Percentiles rank a stretch among this genome's conserved stretches.
These are phyloP conservation scores for Casuarina cunninghamiana DNA, from an alignment of 306 rosid species.

Conservation along the genomic window DNA sequence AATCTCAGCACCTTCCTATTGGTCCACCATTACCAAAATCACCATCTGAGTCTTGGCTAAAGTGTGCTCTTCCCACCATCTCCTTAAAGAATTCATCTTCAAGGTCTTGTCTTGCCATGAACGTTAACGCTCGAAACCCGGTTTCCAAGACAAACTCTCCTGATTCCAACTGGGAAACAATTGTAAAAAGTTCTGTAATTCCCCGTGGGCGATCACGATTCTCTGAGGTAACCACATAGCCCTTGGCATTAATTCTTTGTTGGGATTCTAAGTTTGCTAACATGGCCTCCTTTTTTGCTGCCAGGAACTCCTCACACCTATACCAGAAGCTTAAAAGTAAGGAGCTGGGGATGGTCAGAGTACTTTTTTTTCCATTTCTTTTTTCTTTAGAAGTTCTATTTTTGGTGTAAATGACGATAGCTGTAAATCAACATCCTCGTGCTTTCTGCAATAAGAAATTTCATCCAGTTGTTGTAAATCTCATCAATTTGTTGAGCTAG, in stretches of 20 bases:
- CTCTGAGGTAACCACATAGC: conserved; percentile 56
- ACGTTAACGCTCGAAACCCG: conserved; percentile 22
- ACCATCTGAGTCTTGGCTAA: conserved; percentile 96
- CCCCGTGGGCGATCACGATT: conserved; percentile 45
- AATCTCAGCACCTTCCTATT: conserved; percentile 39
- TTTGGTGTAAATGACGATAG: conserved; percentile 25
- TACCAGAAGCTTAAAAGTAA: conserved; percentile 63
- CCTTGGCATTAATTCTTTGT: conserved; percentile 25
- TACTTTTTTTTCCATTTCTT: conserved; percentile 2
- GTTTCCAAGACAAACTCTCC: conserved; percentile 23
- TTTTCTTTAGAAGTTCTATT: conserved; percentile 4
- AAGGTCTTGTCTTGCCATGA: conserved; percentile 38
- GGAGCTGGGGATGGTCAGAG: conserved; percentile 9
- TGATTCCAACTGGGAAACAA: conserved; percentile 52
- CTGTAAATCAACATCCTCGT: conserved; percentile 40
- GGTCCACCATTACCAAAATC: conserved; percentile 73
- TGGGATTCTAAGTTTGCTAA: conserved; percentile 8
- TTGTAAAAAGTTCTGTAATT: conserved; percentile 49
- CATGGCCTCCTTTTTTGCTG: conserved; percentile 14
- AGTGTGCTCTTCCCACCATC: conserved; percentile 63
- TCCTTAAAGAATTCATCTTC: conserved; percentile 47
- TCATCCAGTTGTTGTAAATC: conserved; percentile 37
- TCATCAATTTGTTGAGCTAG: conserved; percentile 17
- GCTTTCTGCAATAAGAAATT: conserved; percentile 28
- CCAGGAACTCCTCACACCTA: conserved; percentile 60